phyloP scores from a whole-genome alignment of 768 basidiomycete species.

The Naematelia aurantialba region DNA sequence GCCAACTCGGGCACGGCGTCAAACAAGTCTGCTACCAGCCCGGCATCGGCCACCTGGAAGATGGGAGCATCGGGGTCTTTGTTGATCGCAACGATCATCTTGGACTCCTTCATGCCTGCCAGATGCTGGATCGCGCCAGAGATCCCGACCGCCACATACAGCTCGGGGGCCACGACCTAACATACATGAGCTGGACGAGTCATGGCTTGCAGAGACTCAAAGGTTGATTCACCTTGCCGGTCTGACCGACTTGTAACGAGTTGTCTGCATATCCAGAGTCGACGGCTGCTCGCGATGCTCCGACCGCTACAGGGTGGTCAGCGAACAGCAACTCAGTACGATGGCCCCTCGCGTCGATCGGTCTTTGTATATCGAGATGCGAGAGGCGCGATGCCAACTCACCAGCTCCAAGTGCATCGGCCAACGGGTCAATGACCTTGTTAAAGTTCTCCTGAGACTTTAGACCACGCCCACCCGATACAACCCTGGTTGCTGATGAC shows the following conservation, averaged over 20 bases:
- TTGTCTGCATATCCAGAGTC: conserved; percentile 98
- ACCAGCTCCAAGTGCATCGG: conserved; percentile 80
- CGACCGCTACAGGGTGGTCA: conserved; percentile 61
- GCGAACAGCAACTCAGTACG: background rate
- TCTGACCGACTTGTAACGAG: conserved; percentile 97
- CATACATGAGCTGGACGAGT: background rate
- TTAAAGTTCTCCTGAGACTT: conserved; percentile 94
- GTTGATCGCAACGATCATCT: conserved; percentile 96
- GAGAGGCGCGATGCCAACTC: conserved; percentile 10
- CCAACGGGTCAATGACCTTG: conserved; percentile 78
- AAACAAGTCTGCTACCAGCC: conserved; percentile 89
- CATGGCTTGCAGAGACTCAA: background rate
- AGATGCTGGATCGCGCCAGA: conserved; percentile 98
- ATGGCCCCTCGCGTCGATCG: background rate
- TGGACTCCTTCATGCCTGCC: conserved; percentile 99
- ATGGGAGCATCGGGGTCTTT: conserved; percentile 99
- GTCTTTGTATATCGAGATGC: too few species aligned
- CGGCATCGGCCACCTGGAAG: conserved; percentile 95
- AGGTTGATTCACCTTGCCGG: conserved; percentile 64
- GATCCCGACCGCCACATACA: conserved; percentile 95
- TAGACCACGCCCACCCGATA: conserved; percentile 91
- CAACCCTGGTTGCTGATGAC: conserved; percentile 76
- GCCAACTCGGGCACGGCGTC: conserved; percentile 86
- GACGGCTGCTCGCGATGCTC: conserved; percentile 96
- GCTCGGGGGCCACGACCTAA: conserved; percentile 82